Evolutionary conservation across 108 stramenopile genomes (phyloP).

Genomic region (Cylindrotheca closterium): DNA sequence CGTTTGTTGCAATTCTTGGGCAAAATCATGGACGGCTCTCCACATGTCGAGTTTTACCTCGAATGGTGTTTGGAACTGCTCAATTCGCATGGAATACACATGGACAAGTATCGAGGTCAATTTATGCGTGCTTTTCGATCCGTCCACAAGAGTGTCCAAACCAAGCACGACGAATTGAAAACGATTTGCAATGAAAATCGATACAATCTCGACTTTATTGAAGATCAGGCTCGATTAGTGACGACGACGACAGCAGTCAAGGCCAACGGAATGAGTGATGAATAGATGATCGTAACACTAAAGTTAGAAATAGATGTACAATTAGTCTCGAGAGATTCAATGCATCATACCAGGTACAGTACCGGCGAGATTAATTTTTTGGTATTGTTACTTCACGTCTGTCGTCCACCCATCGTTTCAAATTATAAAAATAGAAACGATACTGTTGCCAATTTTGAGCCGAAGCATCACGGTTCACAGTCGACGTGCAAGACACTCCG

Average conservation of each 20-base stretch:
- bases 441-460: too few species aligned
- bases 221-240: constrained; percentile 48
- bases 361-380: too few species aligned
- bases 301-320: too few species aligned
- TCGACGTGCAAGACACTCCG: too few species aligned
- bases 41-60: constrained; percentile 88
- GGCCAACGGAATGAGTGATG: too few species aligned
- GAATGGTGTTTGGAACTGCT: constrained; percentile 80
- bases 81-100: constrained; percentile 71
- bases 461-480: too few species aligned
- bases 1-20: constrained; percentile 76
- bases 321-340: too few species aligned
- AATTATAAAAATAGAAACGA: too few species aligned
- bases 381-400: too few species aligned
- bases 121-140: constrained; percentile 84
- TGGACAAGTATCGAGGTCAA: constrained; percentile 75
- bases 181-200: constrained; percentile 76
- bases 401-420: too few species aligned
- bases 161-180: constrained; percentile 72
- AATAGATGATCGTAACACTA: too few species aligned
- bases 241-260: neutral
- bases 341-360: too few species aligned
- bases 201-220: constrained; percentile 77
- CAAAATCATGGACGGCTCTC: constrained; percentile 76
- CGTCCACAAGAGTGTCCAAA: constrained; percentile 70